Evolutionary conservation across 306 rosid species (phyloP).

Genomic region (Glycine soja): DNA sequence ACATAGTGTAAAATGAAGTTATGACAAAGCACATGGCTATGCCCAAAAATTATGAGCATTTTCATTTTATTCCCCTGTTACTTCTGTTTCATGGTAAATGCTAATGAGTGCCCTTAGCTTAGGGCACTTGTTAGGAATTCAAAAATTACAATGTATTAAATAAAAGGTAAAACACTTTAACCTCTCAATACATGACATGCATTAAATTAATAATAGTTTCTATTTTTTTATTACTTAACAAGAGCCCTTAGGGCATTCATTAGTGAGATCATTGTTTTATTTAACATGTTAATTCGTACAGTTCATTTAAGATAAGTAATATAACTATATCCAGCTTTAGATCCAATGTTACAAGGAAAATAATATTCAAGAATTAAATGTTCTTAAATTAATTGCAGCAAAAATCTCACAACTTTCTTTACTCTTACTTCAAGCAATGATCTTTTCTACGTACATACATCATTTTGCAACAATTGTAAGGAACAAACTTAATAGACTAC

Average conservation of each 20-base stretch:
- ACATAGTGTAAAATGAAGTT: constrained; percentile 50
- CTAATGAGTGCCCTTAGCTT: background rate
- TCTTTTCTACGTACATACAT: constrained; percentile 35
- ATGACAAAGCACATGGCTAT: constrained; percentile 33
- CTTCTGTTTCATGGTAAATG: background rate
- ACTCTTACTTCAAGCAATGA: constrained; percentile 29
- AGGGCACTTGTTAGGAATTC: background rate
- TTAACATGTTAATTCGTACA: constrained; percentile 30
- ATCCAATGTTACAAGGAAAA: constrained; percentile 15
- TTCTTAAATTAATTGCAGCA: constrained; percentile 35
- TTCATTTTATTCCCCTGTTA: constrained; percentile 1
- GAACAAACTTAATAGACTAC: constrained; percentile 51
- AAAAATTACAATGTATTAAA: background rate
- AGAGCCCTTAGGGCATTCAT: background rate
- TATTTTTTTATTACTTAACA: constrained; percentile 17
- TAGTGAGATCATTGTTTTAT: constrained; percentile 10
- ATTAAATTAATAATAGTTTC: background rate
- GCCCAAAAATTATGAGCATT: constrained; percentile 33
- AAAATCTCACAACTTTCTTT: constrained; percentile 9
- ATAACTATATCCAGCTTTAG: constrained; percentile 15
- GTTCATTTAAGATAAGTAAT: constrained; percentile 22
- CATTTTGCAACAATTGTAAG: constrained; percentile 28
- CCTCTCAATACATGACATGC: constrained; percentile 18
- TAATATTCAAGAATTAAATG: constrained; percentile 15
- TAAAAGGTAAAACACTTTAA: background rate